phyloP scores from a whole-genome alignment of 1,284 basidiomycete genomes.

The Xanthoconium separans region DNA sequence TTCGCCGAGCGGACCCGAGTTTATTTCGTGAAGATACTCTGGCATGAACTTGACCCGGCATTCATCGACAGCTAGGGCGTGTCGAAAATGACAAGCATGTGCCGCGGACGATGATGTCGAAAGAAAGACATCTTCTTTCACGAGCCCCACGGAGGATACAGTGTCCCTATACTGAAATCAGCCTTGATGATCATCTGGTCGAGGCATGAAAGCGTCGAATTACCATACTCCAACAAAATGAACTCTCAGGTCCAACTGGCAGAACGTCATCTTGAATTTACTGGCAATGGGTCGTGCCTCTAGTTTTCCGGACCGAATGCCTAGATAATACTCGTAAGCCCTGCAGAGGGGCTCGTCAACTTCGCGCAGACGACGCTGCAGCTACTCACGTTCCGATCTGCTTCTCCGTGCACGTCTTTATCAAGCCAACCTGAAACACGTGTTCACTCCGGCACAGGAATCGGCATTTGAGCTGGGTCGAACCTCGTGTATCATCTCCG shows the following conservation, averaged over 20 bases:
- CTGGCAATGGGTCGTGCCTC: conserved; percentile 16
- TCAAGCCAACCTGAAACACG: conserved; percentile 20
- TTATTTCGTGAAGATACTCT: conserved; percentile 12
- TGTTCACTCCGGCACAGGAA: background rate
- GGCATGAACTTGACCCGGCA: background rate
- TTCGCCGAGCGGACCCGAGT: conserved; percentile 5
- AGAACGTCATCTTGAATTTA: conserved; percentile 40
- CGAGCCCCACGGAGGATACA: conserved; percentile 36
- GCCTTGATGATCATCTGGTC: background rate
- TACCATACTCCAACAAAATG: conserved; percentile 46
- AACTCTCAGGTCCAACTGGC: conserved; percentile 26
- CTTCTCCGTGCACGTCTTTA: conserved; percentile 21
- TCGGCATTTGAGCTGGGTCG: background rate
- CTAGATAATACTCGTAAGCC: conserved; percentile 39
- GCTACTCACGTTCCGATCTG: conserved; percentile 24
- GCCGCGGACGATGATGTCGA: conserved; percentile 17
- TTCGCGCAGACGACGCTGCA: background rate
- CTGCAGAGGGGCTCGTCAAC: conserved; percentile 18
- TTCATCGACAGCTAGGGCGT: background rate
- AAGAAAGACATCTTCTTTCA: conserved; percentile 25
- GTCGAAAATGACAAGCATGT: background rate
- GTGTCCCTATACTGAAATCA: conserved; percentile 33
- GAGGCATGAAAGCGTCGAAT: background rate
- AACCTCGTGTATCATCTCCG: conserved; percentile 43
- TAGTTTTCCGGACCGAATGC: conserved; percentile 14